These are phyloP conservation scores for Botrytis galanthina DNA, from an alignment of 2,329 filamentous ascomycete species.

Conservation along the genomic window DNA sequence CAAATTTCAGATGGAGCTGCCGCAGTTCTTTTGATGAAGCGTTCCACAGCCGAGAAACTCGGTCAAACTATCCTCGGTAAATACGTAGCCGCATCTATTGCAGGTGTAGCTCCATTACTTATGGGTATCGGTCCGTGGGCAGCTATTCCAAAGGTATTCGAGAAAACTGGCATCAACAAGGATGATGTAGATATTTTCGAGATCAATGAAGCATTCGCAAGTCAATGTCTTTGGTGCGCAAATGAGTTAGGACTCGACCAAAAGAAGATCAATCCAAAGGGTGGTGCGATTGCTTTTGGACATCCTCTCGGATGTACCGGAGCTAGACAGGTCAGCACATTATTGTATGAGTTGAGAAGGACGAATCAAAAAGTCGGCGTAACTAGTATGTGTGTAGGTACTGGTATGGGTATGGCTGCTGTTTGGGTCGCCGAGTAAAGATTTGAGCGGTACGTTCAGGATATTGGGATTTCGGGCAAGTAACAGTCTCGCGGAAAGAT, in stretches of 20 bases:
- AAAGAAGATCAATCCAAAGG: constrained; percentile 96
- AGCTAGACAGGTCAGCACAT: constrained; percentile 86
- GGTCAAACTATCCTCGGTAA: constrained; percentile 90
- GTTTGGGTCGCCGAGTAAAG: constrained; percentile 89
- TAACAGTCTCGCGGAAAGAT: not conserved
- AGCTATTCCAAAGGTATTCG: constrained; percentile 87
- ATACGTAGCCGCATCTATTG: constrained; percentile 80
- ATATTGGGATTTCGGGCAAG: not conserved
- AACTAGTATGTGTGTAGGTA: constrained; percentile 95
- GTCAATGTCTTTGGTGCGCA: constrained; percentile 89
- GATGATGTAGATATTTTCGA: constrained; percentile 96
- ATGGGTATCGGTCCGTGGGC: constrained; percentile 97
- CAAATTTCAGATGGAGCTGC: constrained; percentile 96
- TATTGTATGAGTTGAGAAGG: constrained; percentile 85
- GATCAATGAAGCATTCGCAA: constrained; percentile 99
- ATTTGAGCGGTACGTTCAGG: not conserved
- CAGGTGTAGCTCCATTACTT: constrained; percentile 86
- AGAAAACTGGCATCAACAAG: constrained; percentile 80
- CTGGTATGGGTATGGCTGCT: constrained; percentile 96
- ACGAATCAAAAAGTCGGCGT: constrained; percentile 83
- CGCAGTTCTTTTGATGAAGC: constrained; percentile 93
- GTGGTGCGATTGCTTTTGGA: constrained; percentile 92
- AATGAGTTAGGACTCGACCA: constrained; percentile 79
- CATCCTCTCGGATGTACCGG: constrained; percentile 95
- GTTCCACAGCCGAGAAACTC: constrained; percentile 81